A percentile compares a stretch with the other conserved stretches of the same genome.
Evolutionary conservation across 495 filamentous ascomycete species (phyloP).

Genomic region (Penicillium herquei): DNA sequence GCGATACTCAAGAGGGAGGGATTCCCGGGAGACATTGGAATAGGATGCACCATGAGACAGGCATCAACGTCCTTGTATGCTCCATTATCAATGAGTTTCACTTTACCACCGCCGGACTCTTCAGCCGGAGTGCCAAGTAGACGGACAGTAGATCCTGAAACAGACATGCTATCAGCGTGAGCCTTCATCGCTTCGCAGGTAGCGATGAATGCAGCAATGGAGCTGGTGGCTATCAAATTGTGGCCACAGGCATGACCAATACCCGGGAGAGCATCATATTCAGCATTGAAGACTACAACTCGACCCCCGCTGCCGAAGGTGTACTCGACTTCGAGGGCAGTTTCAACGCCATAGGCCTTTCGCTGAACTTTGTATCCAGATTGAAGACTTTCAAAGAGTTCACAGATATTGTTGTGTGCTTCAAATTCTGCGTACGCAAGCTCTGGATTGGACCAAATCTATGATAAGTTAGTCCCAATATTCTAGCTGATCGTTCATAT

Average conservation of each 20-base stretch:
- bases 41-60: constrained; percentile 55
- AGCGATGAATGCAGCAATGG: constrained; percentile 43
- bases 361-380: constrained; percentile 38
- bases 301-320: constrained; percentile 45
- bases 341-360: constrained; percentile 49
- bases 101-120: constrained; percentile 45
- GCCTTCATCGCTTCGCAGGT: constrained; percentile 36
- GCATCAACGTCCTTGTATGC: constrained; percentile 50
- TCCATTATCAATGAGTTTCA: constrained; percentile 48
- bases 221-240: constrained; percentile 47
- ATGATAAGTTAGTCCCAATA: not conserved
- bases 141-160: constrained; percentile 31
- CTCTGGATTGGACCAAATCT: constrained; percentile 53
- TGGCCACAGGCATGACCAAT: constrained; percentile 52
- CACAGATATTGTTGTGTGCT: constrained; percentile 52
- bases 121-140: constrained; percentile 48
- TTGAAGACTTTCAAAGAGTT: constrained; percentile 37
- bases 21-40: constrained; percentile 33
- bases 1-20: constrained; percentile 29
- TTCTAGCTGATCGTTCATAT: no score
- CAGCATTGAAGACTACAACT: constrained; percentile 56
- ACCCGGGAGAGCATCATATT: constrained; percentile 52
- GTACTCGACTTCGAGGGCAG: constrained; percentile 57
- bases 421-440: constrained; percentile 53
- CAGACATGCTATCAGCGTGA: constrained; percentile 15